A percentile compares a stretch with the other conserved stretches of the same genome.
Conservation (phyloP, 495 filamentous ascomycete genomes). For the Aspergillus olivimuriae region DNA sequence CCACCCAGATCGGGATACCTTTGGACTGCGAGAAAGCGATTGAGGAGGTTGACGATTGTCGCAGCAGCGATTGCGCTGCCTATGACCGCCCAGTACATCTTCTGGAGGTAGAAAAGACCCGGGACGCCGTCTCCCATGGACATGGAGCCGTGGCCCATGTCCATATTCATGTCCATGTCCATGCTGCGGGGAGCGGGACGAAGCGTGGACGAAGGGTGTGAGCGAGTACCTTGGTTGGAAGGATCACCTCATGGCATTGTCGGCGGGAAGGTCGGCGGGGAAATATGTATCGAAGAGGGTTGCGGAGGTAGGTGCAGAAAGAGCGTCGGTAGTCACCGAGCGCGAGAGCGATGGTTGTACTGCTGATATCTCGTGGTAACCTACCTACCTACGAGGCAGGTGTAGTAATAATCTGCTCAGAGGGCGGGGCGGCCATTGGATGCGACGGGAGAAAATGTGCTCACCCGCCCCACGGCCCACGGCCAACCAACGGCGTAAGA, state of each 20-base stretch:
- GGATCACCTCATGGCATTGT: too few relatives aligned
- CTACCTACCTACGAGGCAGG: background rate
- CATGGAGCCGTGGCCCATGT: slow-evolving; percentile 37
- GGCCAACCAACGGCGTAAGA: background rate
- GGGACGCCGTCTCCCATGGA: slow-evolving; percentile 43
- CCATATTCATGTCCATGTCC: slow-evolving; percentile 8
- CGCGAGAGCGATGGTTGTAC: background rate
- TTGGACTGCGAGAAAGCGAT: slow-evolving; percentile 38
- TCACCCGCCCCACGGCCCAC: slow-evolving; percentile 7
- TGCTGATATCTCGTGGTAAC: background rate
- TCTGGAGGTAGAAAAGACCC: slow-evolving; percentile 40
- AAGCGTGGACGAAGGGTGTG: background rate
- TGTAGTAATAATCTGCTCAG: slow-evolving; percentile 8
- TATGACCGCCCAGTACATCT: slow-evolving; percentile 57
- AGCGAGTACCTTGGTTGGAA: background rate
- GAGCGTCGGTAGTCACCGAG: too few relatives aligned
- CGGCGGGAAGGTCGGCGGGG: too few relatives aligned
- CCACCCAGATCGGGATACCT: slow-evolving; percentile 26
- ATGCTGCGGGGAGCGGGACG: background rate
- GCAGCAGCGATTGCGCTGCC: slow-evolving; percentile 49
- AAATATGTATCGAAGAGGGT: too few relatives aligned
- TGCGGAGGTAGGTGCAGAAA: too few relatives aligned
- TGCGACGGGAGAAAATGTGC: slow-evolving; percentile 2
- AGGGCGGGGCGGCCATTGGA: background rate
- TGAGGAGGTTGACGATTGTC: slow-evolving; percentile 42